Conservation (phyloP, 768 basidiomycete genomes). For the Tremella yokohamensis region DNA sequence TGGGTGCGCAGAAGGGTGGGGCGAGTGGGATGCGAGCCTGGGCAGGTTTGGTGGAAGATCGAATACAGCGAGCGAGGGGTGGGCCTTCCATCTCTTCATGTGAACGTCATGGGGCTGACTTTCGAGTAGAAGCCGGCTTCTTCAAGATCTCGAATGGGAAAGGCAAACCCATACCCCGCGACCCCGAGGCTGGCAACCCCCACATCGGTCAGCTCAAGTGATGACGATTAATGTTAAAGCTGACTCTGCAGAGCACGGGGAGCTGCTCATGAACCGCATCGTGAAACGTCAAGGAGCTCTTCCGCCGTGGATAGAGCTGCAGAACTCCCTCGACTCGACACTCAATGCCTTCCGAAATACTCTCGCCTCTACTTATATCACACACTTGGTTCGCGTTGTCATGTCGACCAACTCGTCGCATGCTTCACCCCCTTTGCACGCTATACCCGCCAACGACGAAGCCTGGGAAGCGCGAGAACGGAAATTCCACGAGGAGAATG, state of each 20-base stretch:
- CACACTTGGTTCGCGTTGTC: conserved; percentile 64
- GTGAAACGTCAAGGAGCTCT: conserved; percentile 75
- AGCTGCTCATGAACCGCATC: conserved; percentile 61
- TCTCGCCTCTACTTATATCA: conserved; percentile 67
- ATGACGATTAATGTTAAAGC: not conserved
- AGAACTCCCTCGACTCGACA: conserved; percentile 68
- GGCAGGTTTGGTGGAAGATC: conserved; percentile 70
- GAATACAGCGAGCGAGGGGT: conserved; percentile 58
- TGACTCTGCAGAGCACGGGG: conserved; percentile 53
- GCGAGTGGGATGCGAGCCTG: conserved; percentile 70
- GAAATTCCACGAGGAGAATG: conserved; percentile 65
- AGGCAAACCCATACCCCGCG: conserved; percentile 56
- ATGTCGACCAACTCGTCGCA: conserved; percentile 50
- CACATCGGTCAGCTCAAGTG: conserved; percentile 55
- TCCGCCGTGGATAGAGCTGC: conserved; percentile 82
- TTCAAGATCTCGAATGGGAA: conserved; percentile 72
- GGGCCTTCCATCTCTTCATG: conserved; percentile 3
- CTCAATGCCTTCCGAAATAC: conserved; percentile 63
- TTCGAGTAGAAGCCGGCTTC: conserved; percentile 63
- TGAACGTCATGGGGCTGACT: conserved; percentile 51
- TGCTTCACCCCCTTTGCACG: conserved; percentile 49
- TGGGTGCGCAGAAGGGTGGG: conserved; percentile 39
- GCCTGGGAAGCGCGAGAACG: conserved; percentile 69
- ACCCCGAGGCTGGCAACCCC: conserved; percentile 59
- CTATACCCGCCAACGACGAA: conserved; percentile 53